These are phyloP conservation scores for Geranomyces variabilis DNA, from an alignment of 192 early-diverging fungal species.

Conservation along the genomic window DNA sequence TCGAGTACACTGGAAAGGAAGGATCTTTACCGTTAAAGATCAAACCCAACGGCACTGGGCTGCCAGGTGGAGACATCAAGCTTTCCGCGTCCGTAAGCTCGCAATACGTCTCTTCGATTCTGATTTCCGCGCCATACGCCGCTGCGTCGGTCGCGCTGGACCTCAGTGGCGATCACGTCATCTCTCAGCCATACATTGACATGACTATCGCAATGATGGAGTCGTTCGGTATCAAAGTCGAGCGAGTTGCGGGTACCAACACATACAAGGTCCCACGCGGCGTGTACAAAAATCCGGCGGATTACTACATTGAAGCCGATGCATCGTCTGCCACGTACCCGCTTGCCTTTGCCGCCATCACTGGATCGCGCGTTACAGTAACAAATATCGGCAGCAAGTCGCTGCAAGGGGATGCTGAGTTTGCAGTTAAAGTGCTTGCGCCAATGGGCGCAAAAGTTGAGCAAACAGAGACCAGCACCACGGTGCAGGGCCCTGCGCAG, in stretches of 20 bases:
- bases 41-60: conserved; percentile 66
- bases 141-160: conserved; percentile 74
- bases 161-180: conserved; percentile 89
- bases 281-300: conserved; percentile 78
- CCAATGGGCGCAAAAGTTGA: conserved; percentile 92
- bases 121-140: conserved; percentile 95
- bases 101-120: conserved; percentile 97
- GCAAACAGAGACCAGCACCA: conserved; percentile 88
- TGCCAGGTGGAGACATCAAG: conserved; percentile 85
- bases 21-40: conserved; percentile 90
- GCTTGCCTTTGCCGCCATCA: conserved; percentile 94
- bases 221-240: conserved; percentile 84
- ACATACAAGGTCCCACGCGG: conserved; percentile 82
- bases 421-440: conserved; percentile 78
- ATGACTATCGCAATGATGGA: conserved; percentile 99
- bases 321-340: conserved; percentile 98
- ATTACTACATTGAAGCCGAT: conserved; percentile 93
- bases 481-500: conserved; percentile 81
- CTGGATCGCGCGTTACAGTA: conserved; percentile 83
- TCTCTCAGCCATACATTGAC: conserved; percentile 98
- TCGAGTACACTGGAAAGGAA: conserved; percentile 76
- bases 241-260: conserved; percentile 67
- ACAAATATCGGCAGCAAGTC: conserved; percentile 92
- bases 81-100: conserved; percentile 93
- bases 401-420: conserved; percentile 89